Evolutionary conservation across 352 stramenopile species (phyloP), one percentile per base, ranked within the genome.

Genomic region (Globisporangium recalcitrans): DNA sequence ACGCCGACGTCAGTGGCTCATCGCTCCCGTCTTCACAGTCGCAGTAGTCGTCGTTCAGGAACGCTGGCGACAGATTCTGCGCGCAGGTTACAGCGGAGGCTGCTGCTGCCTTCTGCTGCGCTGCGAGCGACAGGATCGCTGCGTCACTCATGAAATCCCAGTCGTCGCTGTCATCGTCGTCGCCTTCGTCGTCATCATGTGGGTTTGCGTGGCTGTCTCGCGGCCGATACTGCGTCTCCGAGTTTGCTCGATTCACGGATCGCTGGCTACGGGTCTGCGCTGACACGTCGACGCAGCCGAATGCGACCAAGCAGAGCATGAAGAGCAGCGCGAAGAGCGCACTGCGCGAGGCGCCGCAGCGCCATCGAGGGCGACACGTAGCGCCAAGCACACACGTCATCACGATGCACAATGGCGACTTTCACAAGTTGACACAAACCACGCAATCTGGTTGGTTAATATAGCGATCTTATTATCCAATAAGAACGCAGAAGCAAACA

Each of bases 11-110:
- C 16, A 73, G 64, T 0, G 88, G 84, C 75, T 98, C 95, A 69
- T 98, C 95, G 24, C 74, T 82, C 40, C 90, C 90, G 69, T 97
- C 90, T 6, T 80, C 68, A 71, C 95, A 98, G 76, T 98, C 95
- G 63, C 93, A 98, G 60, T 94, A 98, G 61, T 96, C 82, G 66
- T 98, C 95, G 74, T 98, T 93, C 55, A 98, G 26, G 22, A 54
- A 64, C 22, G 63, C 65, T 1, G 61, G n/a, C 0, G 67, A 51
- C 29, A 92, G 59, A 24, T 65, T 65, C 27, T 74, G 52, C 2
- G 69, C 79, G 46, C 83, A 92, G 3, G 57, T 24, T 36, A 55
- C 47, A 13, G 29, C 2, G 26, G n/a, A n/a, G n/a, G 11, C 24
- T 62, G 22, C 4, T 36, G 24, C 7, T 14, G 19, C n/a, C 58